A percentile compares a stretch with the other conserved stretches of the same genome.
phyloP scores from a whole-genome alignment of 2,329 filamentous ascomycete genomes.

The Fusarium beomiforme region DNA sequence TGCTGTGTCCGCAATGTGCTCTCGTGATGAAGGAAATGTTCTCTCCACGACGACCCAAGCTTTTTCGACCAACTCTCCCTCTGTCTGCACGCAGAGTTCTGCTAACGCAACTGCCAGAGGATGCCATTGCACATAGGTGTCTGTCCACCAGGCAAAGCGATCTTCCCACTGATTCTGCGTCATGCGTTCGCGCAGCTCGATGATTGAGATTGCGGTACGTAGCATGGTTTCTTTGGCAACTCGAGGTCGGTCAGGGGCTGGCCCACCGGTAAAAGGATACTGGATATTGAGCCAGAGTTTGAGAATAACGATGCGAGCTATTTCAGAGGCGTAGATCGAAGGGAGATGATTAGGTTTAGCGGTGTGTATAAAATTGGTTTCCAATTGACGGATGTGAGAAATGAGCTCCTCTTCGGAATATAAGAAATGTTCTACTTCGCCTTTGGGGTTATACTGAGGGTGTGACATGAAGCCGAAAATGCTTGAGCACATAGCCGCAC shows the following conservation, averaged over 20 bases:
- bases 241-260: slow-evolving; percentile 42
- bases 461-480: slow-evolving; percentile 54
- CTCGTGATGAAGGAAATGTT: slow-evolving; percentile 55
- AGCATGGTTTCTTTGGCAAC: slow-evolving; percentile 56
- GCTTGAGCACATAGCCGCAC: slow-evolving; percentile 52
- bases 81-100: slow-evolving; percentile 60
- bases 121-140: slow-evolving; percentile 65
- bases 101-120: slow-evolving; percentile 62
- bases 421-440: slow-evolving; percentile 26
- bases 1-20: slow-evolving; percentile 59
- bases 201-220: slow-evolving; percentile 58
- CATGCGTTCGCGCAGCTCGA: slow-evolving; percentile 53
- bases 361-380: slow-evolving; percentile 51
- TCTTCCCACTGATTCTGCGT: slow-evolving; percentile 47
- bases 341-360: slow-evolving; percentile 47
- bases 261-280: slow-evolving; percentile 54
- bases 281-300: slow-evolving; percentile 59
- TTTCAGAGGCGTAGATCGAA: slow-evolving; percentile 52
- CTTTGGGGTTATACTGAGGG: slow-evolving; percentile 40
- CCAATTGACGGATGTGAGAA: slow-evolving; percentile 51
- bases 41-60: slow-evolving; percentile 61
- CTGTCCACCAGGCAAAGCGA: slow-evolving; percentile 59
- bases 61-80: slow-evolving; percentile 56
- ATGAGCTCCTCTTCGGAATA: slow-evolving; percentile 54
- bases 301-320: slow-evolving; percentile 55